These are phyloP conservation scores for Crithidia thermophila DNA, from an alignment of 208 protist species.

Conservation along the genomic window DNA sequence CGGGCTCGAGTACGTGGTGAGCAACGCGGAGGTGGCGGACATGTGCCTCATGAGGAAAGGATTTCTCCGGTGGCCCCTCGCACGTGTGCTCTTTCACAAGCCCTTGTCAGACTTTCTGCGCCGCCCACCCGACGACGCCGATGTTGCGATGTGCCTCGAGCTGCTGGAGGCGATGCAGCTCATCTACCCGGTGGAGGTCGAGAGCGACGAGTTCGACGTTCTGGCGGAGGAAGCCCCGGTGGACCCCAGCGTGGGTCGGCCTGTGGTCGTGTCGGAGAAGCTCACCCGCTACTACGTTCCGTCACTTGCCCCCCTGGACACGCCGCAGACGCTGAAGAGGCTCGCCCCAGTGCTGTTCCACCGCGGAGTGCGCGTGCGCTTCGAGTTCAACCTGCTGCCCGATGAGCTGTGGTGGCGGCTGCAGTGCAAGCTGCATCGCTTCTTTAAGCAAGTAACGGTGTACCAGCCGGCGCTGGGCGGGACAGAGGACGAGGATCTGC, in stretches of 20 bases:
- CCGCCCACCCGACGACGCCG: slow-evolving; percentile 65
- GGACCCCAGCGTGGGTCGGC: slow-evolving; percentile 42
- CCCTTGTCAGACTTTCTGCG: slow-evolving; percentile 65
- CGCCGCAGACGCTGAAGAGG: slow-evolving; percentile 52
- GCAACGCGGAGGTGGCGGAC: slow-evolving; percentile 71
- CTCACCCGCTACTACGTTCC: slow-evolving; percentile 85
- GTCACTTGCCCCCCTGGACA: slow-evolving; percentile 66
- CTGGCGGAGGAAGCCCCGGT: slow-evolving; percentile 70
- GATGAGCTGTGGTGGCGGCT: slow-evolving; percentile 90
- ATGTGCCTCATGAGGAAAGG: slow-evolving; percentile 77
- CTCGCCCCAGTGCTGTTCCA: slow-evolving; percentile 81
- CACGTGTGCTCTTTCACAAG: slow-evolving; percentile 69
- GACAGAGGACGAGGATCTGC: slow-evolving; percentile 48
- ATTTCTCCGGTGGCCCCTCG: slow-evolving; percentile 78
- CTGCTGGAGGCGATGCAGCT: slow-evolving; percentile 79
- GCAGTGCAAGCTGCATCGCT: slow-evolving; percentile 67
- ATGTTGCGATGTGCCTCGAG: slow-evolving; percentile 80
- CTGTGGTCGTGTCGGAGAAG: slow-evolving; percentile 35
- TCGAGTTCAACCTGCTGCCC: slow-evolving; percentile 89
- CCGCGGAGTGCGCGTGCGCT: slow-evolving; percentile 64
- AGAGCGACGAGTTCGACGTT: slow-evolving; percentile 66
- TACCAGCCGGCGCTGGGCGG: slow-evolving; percentile 50
- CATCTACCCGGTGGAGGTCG: slow-evolving; percentile 66
- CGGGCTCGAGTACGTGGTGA: slow-evolving; percentile 83
- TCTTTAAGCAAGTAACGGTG: slow-evolving; percentile 59